These are phyloP conservation scores for Macadamia tetraphylla DNA, from an alignment of 164 flowering plant genomes.

Conservation along the genomic window DNA sequence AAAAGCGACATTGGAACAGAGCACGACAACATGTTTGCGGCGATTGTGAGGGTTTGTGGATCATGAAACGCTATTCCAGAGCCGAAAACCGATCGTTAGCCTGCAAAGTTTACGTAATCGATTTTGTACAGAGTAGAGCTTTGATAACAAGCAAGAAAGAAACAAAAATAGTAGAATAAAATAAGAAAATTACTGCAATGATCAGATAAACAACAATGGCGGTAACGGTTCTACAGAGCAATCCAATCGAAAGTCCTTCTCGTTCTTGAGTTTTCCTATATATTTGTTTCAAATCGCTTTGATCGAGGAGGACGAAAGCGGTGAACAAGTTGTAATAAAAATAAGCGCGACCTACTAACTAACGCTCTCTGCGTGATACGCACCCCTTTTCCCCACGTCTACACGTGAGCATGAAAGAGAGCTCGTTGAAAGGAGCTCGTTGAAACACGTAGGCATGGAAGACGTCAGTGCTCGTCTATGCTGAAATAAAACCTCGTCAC, in stretches of 20 bases:
- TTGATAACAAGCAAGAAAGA: too few species aligned
- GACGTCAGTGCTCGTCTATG: background rate
- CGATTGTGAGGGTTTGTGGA: background rate
- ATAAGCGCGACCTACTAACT: slow-evolving; percentile 12
- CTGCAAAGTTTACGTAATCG: background rate
- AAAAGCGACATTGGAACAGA: background rate
- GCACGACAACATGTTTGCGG: slow-evolving; percentile 1
- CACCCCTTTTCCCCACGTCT: slow-evolving; percentile 7
- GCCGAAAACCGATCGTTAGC: background rate
- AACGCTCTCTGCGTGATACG: slow-evolving; percentile 14
- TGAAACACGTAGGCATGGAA: slow-evolving; percentile 14
- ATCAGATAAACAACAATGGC: background rate
- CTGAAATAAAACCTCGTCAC: background rate
- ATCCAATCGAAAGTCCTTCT: background rate
- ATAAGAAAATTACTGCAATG: background rate
- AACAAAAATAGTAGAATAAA: too few species aligned
- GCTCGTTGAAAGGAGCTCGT: background rate
- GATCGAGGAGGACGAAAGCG: slow-evolving; percentile 7
- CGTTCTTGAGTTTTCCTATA: background rate
- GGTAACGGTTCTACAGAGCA: background rate
- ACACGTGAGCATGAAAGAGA: slow-evolving; percentile 19
- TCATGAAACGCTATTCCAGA: background rate
- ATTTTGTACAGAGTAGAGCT: background rate
- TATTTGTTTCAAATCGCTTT: slow-evolving; percentile 6
- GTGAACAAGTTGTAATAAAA: slow-evolving; percentile 15